Conservation (phyloP, 192 early-diverging fungal genomes). For the Backusella sp. region DNA sequence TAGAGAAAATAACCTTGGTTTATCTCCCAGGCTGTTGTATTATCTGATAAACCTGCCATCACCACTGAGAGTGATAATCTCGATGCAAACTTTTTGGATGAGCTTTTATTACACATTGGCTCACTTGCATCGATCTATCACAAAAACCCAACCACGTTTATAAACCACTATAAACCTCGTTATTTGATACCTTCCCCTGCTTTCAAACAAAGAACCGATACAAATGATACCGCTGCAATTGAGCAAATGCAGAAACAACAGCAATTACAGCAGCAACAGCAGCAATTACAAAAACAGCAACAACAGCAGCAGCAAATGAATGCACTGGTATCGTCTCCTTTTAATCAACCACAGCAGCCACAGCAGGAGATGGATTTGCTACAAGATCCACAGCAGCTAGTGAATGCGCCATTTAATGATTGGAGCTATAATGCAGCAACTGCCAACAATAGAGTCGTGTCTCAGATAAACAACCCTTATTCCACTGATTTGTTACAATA, state of each 20-base stretch:
- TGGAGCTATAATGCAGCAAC: not conserved
- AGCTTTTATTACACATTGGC: constrained; percentile 84
- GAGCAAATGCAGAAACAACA: not conserved
- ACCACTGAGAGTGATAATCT: constrained; percentile 93
- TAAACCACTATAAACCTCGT: constrained; percentile 62
- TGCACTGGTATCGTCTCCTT: not conserved
- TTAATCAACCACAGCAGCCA: not conserved
- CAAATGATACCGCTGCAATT: not conserved
- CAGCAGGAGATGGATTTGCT: constrained; percentile 20
- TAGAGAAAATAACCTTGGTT: too few relatives aligned
- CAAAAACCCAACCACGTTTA: constrained; percentile 85
- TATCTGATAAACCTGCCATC: constrained; percentile 93
- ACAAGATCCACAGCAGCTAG: not conserved
- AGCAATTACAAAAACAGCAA: not conserved
- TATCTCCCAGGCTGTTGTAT: constrained; percentile 69
- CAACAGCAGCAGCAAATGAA: not conserved
- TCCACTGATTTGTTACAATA: constrained; percentile 31
- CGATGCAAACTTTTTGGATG: constrained; percentile 80
- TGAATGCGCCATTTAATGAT: not conserved
- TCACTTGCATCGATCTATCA: constrained; percentile 90
- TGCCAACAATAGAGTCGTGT: constrained; percentile 20
- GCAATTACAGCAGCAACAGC: constrained; percentile 6
- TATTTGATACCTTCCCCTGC: constrained; percentile 51
- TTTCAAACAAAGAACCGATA: constrained; percentile 33
- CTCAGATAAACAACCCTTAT: constrained; percentile 35